phyloP scores from a whole-genome alignment of 129 eudicot species.

The Erigeron canadensis region DNA sequence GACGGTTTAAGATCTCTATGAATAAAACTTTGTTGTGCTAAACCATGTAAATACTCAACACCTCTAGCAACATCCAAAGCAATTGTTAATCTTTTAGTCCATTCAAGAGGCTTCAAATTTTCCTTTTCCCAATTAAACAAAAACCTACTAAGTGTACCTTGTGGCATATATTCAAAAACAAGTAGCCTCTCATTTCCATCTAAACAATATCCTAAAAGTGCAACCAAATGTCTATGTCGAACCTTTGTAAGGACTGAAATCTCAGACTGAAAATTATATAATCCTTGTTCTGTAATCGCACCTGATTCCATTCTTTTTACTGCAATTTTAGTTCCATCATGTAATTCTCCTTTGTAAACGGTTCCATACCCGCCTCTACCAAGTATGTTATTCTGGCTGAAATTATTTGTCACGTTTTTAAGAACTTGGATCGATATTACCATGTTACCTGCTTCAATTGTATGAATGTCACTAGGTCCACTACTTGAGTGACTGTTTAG shows the following conservation, averaged over 20 bases:
- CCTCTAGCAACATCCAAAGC: slow-evolving; percentile 43
- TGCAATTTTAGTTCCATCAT: slow-evolving; percentile 87
- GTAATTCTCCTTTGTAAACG: slow-evolving; percentile 92
- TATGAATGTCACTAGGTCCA: slow-evolving; percentile 51
- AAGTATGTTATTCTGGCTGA: slow-evolving; percentile 71
- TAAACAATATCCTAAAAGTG: slow-evolving; percentile 76
- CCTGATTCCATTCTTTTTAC: slow-evolving; percentile 95
- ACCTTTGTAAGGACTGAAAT: slow-evolving; percentile 87
- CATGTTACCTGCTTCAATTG: slow-evolving; percentile 64
- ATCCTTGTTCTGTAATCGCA: slow-evolving; percentile 58
- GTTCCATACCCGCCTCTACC: slow-evolving; percentile 98
- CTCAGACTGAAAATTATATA: slow-evolving; percentile 77
- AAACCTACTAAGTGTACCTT: slow-evolving; percentile 86
- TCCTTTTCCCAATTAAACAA: slow-evolving; percentile 64
- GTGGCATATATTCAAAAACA: slow-evolving; percentile 90
- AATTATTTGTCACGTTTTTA: slow-evolving; percentile 71
- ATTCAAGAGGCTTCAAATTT: slow-evolving; percentile 32
- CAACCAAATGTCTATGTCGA: slow-evolving; percentile 85
- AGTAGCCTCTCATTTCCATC: slow-evolving; percentile 79
- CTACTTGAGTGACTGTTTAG: slow-evolving; percentile 48
- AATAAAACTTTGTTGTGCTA: slow-evolving; percentile 43
- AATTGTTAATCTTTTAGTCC: slow-evolving; percentile 37
- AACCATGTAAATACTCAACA: slow-evolving; percentile 40
- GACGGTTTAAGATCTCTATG: slow-evolving; percentile 45
- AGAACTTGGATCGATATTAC: slow-evolving; percentile 83